These are phyloP conservation scores for Pachyrhizus erosus DNA, from an alignment of 306 rosid species.

Conservation along the genomic window DNA sequence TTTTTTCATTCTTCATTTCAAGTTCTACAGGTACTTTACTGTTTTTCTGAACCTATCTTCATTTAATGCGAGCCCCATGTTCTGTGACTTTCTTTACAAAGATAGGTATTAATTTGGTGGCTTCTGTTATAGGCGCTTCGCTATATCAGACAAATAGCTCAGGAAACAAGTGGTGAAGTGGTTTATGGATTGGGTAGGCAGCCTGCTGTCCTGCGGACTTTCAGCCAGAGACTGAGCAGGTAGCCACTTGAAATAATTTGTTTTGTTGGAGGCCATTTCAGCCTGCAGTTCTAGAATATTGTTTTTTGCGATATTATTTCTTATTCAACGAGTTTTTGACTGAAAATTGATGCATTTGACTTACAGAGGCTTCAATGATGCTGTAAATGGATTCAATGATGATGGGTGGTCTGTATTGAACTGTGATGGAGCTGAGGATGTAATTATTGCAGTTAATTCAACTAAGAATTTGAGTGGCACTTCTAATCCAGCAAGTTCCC, in stretches of 20 bases:
- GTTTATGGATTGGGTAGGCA: constrained; percentile 96
- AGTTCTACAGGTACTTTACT: background rate
- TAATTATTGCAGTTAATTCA: constrained; percentile 80
- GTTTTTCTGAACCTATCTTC: background rate
- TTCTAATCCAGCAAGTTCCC: constrained; percentile 74
- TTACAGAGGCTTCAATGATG: constrained; percentile 93
- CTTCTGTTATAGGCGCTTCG: constrained; percentile 74
- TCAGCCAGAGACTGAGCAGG: constrained; percentile 98
- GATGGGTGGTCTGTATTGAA: constrained; percentile 92
- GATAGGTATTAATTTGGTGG: constrained; percentile 35
- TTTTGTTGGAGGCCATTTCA: background rate
- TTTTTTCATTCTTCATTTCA: constrained; percentile 2
- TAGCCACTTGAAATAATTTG: constrained; percentile 22
- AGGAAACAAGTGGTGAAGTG: constrained; percentile 95
- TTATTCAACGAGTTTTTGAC: background rate
- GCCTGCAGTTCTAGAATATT: background rate
- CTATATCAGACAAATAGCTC: constrained; percentile 91
- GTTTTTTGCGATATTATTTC: background rate
- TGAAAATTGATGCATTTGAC: constrained; percentile 13
- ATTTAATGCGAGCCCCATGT: background rate
- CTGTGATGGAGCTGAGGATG: constrained; percentile 91
- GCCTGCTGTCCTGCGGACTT: constrained; percentile 93
- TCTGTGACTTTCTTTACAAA: background rate
- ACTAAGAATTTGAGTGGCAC: constrained; percentile 70
- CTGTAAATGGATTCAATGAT: constrained; percentile 94